Base-by-base conservation (phyloP, 768 basidiomycete genomes). In the Boletus sp. region DNA sequence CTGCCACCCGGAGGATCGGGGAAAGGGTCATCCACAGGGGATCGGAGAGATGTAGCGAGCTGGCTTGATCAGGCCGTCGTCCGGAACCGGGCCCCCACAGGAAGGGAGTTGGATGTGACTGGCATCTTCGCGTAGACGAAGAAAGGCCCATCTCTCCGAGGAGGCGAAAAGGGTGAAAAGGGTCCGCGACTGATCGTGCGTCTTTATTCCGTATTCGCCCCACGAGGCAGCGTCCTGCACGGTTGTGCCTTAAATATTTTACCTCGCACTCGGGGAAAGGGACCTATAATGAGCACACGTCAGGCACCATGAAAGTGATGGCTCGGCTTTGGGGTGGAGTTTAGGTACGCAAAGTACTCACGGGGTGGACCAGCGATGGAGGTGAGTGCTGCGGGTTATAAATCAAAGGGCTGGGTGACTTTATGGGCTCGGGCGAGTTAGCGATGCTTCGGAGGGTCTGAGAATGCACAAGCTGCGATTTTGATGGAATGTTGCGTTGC, bases 321-420 rank as follows among this genome's bases (percentile, higher is more conserved):
- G 7, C 42, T 50, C 55, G 29, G 46, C 20, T 36, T 44, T 52
- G 57, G 56, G 42, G 60, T 55, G 62, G 57, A 47, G 54, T 63
- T 60, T 60, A 47, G 24, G 20, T 20, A 32, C 36, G 41, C 54
- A 57, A 57, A 33, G 52, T 50, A 55, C 49, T 15, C 49, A 47
- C 49, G 32, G 29, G 36, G 37, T 44, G 33, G 14, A 9, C 44
- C 15, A 24, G 7, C 24, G 24, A 18, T 7, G 18, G 24, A 29
- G 11, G 20, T 28, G 20, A 18, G 8, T 11, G 33, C 37, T 37
- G 37, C 37, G 37, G 37, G 12, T 37, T 15, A 15, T 15, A 37
- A 24, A 24, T 3, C 24, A 24, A 24, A 24, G 24, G 24, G 24
- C 24, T 24, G 24, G 24, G 41, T 12, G 44, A 17, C 24, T 45